Base-by-base conservation (phyloP, 495 filamentous ascomycete species). In the Massariosphaeria phaeospora region DNA sequence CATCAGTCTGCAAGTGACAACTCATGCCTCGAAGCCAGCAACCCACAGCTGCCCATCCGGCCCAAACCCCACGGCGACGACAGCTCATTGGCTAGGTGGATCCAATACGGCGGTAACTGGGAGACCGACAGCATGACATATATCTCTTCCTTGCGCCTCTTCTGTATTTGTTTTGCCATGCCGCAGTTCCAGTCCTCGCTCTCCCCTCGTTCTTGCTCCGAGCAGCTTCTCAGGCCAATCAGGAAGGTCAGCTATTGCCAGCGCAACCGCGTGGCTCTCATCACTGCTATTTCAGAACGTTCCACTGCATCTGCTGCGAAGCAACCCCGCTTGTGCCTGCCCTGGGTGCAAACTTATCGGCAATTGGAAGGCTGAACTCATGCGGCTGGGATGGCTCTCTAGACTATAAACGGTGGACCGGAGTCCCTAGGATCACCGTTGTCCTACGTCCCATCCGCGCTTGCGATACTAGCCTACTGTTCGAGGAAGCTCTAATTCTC, bases 121-220 rank as follows among this genome's bases (percentile, higher is more conserved):
- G 3, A 10, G 9, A 21, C n/a, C 18, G 20, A 11, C 46, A 53
- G 50, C 38, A 53, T 34, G 41, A 46, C 41, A 55, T 55, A 55
- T 55, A 55, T 39, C 20, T 23, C 21, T 38, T 17, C 21, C 35
- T 15, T 35, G 33, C 23, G 30, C 13, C 29, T 24, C 20, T 12
- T n/a, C 25, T 51, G 20, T 46, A 29, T 52, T 46, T 13, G 23
- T 55, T 55, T 55, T 36, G 27, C 40, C 2, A 38, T 55, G 40
- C 21, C 29, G 31, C 20, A 8, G 15, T 9, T 23, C 24, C 18
- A 12, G 10, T 27, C 23, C 21, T 27, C 41, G 23, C 31, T 1
- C 29, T 40, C 20, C 48, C 48, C 20, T 20, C 31, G 13, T 20
- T 12, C 35, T 3, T 24, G 33, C 35, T 29, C 17, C 25, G 17